phyloP scores from a whole-genome alignment of 2,329 filamentous ascomycete species.

The Sarocladium brachiariae region DNA sequence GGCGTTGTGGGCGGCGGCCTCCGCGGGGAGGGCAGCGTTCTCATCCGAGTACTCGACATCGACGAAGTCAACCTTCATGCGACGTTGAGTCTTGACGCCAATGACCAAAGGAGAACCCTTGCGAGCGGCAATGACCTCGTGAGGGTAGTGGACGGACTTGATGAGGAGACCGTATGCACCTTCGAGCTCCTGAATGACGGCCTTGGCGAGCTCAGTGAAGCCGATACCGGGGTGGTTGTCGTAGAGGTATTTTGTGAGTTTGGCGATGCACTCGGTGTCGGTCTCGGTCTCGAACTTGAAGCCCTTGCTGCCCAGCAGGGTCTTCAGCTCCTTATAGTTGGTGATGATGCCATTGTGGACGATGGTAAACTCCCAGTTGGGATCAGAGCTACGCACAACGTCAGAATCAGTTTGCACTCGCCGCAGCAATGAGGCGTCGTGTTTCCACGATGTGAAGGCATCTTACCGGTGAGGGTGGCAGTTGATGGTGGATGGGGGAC shows the following conservation, averaged over 20 bases:
- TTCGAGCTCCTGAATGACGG: slow-evolving; percentile 96
- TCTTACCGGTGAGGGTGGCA: slow-evolving; percentile 95
- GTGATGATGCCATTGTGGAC: slow-evolving; percentile 99
- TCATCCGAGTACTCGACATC: slow-evolving; percentile 96
- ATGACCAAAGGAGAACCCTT: slow-evolving; percentile 98
- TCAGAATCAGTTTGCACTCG: neutral
- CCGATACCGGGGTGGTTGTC: slow-evolving; percentile 90
- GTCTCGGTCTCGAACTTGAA: slow-evolving; percentile 99
- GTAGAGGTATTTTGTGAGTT: slow-evolving; percentile 96
- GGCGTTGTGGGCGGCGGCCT: slow-evolving; percentile 92
- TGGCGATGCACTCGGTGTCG: slow-evolving; percentile 98
- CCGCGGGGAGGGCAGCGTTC: slow-evolving; percentile 74
- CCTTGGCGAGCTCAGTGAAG: slow-evolving; percentile 94
- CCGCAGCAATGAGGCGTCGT: slow-evolving; percentile 16
- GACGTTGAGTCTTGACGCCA: slow-evolving; percentile 92
- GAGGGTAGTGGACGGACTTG: slow-evolving; percentile 97
- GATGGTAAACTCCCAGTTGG: slow-evolving; percentile 90
- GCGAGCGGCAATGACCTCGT: slow-evolving; percentile 94
- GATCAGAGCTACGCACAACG: slow-evolving; percentile 65
- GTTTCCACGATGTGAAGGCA: slow-evolving; percentile 1
- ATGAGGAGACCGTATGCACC: slow-evolving; percentile 95
- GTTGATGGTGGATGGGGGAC: slow-evolving; percentile 85
- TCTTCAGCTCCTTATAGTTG: slow-evolving; percentile 99
- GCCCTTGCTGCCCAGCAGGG: slow-evolving; percentile 85
- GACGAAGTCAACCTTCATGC: slow-evolving; percentile 99